Evolutionary conservation across 2,329 filamentous ascomycete genomes (phyloP), one percentile per base, ranked within the genome.

Genomic region (Fusarium sp.): DNA sequence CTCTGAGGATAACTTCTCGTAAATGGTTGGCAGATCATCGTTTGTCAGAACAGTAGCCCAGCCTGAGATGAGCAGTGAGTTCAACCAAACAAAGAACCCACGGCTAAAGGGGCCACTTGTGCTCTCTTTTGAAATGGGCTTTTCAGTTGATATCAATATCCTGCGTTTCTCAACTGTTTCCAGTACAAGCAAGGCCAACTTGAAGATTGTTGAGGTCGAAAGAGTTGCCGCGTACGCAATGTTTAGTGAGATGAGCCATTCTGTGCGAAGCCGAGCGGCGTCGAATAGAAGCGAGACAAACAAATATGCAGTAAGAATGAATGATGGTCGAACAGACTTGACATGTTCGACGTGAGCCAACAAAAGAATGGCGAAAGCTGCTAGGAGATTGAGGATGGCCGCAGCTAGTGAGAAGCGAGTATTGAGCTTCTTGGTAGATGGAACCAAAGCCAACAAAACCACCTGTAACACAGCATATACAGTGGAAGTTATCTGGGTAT

Each of bases 31-130:
- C 7, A 81, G 61, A 8, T 77, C 77, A 35, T 75, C 72, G 22
- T 74, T 75, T 3, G 75, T 79, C 18, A 82, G 47, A 12, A 73
- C 67, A 12, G 82, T 85, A 9, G 78, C 82, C 78, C 84, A 88
- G 1, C 88, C 87, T 22, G 79, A 78, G 31, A 81, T 81, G 45
- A 91, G 85, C 12, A 90, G 75, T 6, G 83, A 81, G 39, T 81
- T 81, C 20, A 82, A 65, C 80, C 80, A 82, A 28, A 81, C 64
- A 35, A 81, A 82, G 60, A 81, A 77, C 0, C 80, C 79, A 1
- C 78, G 77, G 33, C 65, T 78, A 5, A 81, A 70, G 0, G 78
- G 79, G 0, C 80, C 80, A 26, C 84, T 86, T 5, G 85, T 88
- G 7, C 84, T 84, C 73, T 91, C 89, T 0, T 82, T 83, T 3